These are phyloP conservation scores for Trichoderma gracile DNA, from an alignment of 2,329 filamentous ascomycete genomes.

Conservation along the genomic window DNA sequence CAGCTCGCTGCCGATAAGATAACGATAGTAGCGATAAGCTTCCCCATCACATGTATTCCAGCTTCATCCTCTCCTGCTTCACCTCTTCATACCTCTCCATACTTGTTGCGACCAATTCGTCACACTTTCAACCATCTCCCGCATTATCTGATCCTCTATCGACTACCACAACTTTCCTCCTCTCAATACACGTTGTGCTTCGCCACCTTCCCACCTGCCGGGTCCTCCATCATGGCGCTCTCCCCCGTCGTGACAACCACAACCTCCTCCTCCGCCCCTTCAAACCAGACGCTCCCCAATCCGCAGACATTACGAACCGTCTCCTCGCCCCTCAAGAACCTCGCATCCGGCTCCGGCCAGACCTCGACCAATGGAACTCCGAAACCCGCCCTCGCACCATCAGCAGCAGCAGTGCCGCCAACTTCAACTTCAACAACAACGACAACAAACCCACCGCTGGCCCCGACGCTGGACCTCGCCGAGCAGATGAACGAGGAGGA, in stretches of 20 bases:
- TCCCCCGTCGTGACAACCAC: constrained; percentile 47
- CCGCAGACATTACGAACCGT: constrained; percentile 38
- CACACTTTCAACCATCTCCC: background rate
- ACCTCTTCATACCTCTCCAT: background rate
- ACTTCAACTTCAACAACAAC: constrained; percentile 23
- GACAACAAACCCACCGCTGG: constrained; percentile 34
- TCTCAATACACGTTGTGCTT: background rate
- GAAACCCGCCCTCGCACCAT: constrained; percentile 36
- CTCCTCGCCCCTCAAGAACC: constrained; percentile 49
- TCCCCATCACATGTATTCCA: background rate
- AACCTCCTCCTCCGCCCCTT: constrained; percentile 17
- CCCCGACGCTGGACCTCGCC: constrained; percentile 59
- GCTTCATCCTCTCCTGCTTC: background rate
- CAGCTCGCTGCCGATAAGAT: background rate
- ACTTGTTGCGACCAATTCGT: background rate
- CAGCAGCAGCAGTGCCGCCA: constrained; percentile 28
- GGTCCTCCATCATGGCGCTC: constrained; percentile 44
- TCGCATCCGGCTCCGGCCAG: constrained; percentile 41
- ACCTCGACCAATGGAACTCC: constrained; percentile 51
- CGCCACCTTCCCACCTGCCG: background rate
- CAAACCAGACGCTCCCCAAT: constrained; percentile 39
- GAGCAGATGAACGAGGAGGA: constrained; percentile 81
- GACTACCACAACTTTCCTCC: background rate
- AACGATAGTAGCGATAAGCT: constrained; percentile 15
- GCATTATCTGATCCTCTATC: background rate